phyloP scores from a whole-genome alignment of 495 filamentous ascomycete species.

The Aspergillus sparsus region DNA sequence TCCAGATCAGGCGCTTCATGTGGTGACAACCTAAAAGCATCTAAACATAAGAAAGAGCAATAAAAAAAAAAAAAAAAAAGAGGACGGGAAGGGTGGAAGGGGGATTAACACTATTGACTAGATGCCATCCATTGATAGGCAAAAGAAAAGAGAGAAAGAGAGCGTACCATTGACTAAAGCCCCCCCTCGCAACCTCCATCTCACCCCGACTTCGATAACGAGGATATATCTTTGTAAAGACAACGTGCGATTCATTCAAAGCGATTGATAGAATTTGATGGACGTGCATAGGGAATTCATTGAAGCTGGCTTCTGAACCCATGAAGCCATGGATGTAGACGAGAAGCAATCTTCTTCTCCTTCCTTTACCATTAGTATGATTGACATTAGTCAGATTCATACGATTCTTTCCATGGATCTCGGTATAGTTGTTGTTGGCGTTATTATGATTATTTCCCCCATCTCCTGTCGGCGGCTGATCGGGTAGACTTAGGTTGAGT shows the following conservation, averaged over 20 bases:
- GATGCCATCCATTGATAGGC: too few species aligned
- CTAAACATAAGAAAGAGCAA: constrained; percentile 15
- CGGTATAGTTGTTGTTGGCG: too few species aligned
- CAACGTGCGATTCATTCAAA: constrained; percentile 69
- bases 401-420: too few species aligned
- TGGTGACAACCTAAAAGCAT: constrained; percentile 60
- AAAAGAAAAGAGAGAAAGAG: constrained; percentile 1
- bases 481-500: constrained; percentile 1
- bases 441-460: too few species aligned
- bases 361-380: too few species aligned
- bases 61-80: background rate
- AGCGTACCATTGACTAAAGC: constrained; percentile 77
- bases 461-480: background rate
- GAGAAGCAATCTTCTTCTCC: constrained; percentile 64
- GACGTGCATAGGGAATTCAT: constrained; percentile 82
- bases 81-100: constrained; percentile 5
- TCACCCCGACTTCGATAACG: constrained; percentile 80
- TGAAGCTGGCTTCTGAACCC: constrained; percentile 86
- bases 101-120: too few species aligned
- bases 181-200: constrained; percentile 70
- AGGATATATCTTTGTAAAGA: constrained; percentile 91
- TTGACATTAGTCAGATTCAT: too few species aligned
- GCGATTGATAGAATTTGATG: constrained; percentile 72
- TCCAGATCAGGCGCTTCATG: constrained; percentile 76
- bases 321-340: constrained; percentile 94